Evolutionary conservation across 306 rosid genomes (phyloP).

Genomic region (Gastrolobium villosum): DNA sequence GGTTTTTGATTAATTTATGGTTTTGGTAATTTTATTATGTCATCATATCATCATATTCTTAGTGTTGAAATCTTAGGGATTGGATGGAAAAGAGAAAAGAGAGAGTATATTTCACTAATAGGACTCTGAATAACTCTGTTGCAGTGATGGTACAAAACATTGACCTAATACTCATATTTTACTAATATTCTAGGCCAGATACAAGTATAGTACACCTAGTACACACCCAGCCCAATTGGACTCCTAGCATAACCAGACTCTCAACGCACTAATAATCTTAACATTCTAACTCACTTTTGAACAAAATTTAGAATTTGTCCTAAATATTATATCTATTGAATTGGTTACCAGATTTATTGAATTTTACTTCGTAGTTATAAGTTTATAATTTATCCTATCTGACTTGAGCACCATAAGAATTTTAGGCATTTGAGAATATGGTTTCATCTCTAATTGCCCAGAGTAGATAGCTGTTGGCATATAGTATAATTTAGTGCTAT

Average conservation of each 20-base stretch:
- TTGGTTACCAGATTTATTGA: neutral
- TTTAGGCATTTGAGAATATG: constrained; percentile 29
- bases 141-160: neutral
- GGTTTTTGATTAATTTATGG: constrained; percentile 27
- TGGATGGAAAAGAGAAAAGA: constrained; percentile 38
- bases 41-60: constrained; percentile 35
- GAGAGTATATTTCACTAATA: constrained; percentile 24
- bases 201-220: neutral
- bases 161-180: constrained; percentile 35
- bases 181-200: constrained; percentile 12
- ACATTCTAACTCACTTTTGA: constrained; percentile 4
- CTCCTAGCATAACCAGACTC: constrained; percentile 1
- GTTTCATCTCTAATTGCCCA: constrained; percentile 32
- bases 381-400: constrained; percentile 2
- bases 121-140: constrained; percentile 8
- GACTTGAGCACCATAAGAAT: neutral
- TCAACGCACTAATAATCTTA: neutral
- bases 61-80: constrained; percentile 36
- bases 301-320: constrained; percentile 7
- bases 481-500: neutral
- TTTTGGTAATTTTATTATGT: constrained; percentile 34
- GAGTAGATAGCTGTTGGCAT: constrained; percentile 8
- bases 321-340: constrained; percentile 13
- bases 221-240: neutral
- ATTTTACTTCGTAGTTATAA: neutral